phyloP scores from a whole-genome alignment of 164 flowering plant genomes.

The Magnolia kwangsiensis region DNA sequence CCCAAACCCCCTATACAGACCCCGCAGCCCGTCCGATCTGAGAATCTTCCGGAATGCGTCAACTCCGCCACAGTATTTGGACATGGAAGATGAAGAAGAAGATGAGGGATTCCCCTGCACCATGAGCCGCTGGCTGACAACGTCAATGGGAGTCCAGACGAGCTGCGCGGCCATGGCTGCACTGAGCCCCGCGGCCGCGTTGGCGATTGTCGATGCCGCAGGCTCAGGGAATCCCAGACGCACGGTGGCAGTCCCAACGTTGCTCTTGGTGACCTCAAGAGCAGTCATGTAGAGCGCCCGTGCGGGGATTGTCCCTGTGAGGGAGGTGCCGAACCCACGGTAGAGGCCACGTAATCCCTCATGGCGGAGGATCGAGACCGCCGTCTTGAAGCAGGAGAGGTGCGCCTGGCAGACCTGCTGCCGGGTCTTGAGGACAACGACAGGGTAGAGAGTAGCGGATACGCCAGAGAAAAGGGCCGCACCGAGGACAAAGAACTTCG shows the following conservation, averaged over 20 bases:
- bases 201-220: conserved; percentile 60
- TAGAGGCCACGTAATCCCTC: conserved; percentile 74
- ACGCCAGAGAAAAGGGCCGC: conserved; percentile 84
- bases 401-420: conserved; percentile 50
- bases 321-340: conserved; percentile 73
- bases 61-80: conserved; percentile 54
- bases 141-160: conserved; percentile 88
- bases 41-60: conserved; percentile 71
- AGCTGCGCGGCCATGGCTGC: conserved; percentile 84
- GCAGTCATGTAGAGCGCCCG: conserved; percentile 81
- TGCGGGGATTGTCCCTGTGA: conserved; percentile 83
- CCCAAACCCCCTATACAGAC: conserved; percentile 84
- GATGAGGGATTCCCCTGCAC: conserved; percentile 44
- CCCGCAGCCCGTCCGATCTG: conserved; percentile 48
- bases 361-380: conserved; percentile 32
- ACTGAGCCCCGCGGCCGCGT: conserved; percentile 70
- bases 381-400: conserved; percentile 37
- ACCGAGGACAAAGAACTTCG: conserved; percentile 80
- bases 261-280: conserved; percentile 75
- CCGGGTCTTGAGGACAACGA: conserved; percentile 59
- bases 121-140: conserved; percentile 82
- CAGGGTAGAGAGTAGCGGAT: conserved; percentile 57
- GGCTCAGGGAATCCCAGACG: conserved; percentile 60
- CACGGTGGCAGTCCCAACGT: conserved; percentile 46
- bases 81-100: background rate